These are phyloP conservation scores for Fusarium brachygibbosum DNA, from an alignment of 2,329 filamentous ascomycete genomes.

Conservation along the genomic window DNA sequence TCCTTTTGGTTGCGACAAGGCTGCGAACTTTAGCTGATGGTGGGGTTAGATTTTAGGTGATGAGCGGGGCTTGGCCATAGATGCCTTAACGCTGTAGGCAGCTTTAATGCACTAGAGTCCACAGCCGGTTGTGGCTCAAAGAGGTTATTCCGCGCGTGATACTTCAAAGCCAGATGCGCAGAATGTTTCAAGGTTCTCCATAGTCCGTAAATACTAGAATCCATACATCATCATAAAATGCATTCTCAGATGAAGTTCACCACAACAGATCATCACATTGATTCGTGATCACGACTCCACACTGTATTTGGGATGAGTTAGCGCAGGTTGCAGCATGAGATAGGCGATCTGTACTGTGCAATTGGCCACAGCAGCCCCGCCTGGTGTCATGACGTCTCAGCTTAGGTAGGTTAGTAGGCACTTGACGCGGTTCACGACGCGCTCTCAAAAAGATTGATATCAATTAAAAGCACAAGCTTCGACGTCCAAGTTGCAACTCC, in stretches of 20 bases:
- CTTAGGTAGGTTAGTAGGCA: conserved; percentile 17
- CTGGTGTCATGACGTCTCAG: conserved; percentile 38
- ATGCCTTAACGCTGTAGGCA: conserved; percentile 22
- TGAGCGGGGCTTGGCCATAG: conserved; percentile 29
- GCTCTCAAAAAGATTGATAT: conserved; percentile 40
- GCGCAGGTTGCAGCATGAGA: neutral
- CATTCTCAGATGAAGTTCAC: neutral
- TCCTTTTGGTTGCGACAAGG: conserved; percentile 46
- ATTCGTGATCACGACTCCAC: neutral
- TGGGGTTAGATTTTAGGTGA: conserved; percentile 38
- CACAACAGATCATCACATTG: neutral
- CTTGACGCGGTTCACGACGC: conserved; percentile 48
- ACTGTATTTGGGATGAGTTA: conserved; percentile 3
- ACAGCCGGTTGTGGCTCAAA: conserved; percentile 2
- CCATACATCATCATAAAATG: neutral
- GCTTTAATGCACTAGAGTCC: neutral
- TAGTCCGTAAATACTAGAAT: neutral
- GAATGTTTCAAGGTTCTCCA: neutral
- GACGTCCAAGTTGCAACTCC: conserved; percentile 29
- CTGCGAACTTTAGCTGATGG: conserved; percentile 47
- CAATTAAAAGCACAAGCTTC: conserved; percentile 37
- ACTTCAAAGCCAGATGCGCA: neutral
- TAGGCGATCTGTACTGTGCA: conserved; percentile 18
- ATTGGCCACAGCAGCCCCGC: neutral
- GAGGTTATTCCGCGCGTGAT: conserved; percentile 24